phyloP scores from a whole-genome alignment of 1,284 basidiomycete genomes.

The Rhodotorula sp. region DNA sequence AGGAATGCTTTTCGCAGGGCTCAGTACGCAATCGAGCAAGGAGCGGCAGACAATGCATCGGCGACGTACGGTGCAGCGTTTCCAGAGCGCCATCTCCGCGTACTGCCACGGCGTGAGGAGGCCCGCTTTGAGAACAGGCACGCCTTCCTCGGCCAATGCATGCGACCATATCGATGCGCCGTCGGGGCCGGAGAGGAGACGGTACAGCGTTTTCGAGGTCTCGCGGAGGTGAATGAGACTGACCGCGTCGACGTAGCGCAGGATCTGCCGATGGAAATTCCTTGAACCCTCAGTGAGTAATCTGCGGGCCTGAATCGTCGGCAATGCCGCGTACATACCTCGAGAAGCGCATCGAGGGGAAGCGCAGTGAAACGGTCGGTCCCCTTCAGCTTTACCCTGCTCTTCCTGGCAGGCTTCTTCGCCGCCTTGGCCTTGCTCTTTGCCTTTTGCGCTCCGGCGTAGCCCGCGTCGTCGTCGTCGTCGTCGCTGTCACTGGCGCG shows the following conservation, averaged over 20 bases:
- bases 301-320: neutral
- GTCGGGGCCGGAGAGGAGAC: neutral
- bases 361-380: neutral
- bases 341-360: neutral
- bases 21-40: too few relatives aligned
- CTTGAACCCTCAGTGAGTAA: neutral
- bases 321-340: neutral
- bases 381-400: neutral
- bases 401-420: neutral
- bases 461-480: neutral
- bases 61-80: neutral
- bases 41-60: too few relatives aligned
- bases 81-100: neutral
- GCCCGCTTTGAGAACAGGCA: neutral
- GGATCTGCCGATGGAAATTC: neutral
- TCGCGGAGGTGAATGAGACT: neutral
- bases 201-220: neutral
- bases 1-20: too few relatives aligned
- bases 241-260: neutral
- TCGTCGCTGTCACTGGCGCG: neutral
- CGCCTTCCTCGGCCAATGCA: neutral
- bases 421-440: neutral
- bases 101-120: neutral
- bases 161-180: neutral
- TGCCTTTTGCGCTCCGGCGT: neutral